Evolutionary conservation across 108 stramenopile species (phyloP).

Genomic region (Chaetoceros tenuissimus): DNA sequence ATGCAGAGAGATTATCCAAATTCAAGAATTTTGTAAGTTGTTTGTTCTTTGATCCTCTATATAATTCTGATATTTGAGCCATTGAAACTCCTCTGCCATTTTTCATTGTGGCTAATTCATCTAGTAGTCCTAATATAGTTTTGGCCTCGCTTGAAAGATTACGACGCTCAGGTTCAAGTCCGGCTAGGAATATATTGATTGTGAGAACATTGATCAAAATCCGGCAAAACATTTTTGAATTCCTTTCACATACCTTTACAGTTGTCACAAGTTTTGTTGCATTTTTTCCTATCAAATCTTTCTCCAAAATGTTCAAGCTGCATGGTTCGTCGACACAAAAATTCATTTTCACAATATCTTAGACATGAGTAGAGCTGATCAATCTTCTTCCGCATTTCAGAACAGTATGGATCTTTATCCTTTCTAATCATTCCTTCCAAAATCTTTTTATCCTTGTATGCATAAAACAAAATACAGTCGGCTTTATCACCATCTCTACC

Average conservation of each 20-base stretch:
- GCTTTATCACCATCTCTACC: conserved; percentile 90
- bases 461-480: conserved; percentile 92
- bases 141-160: conserved; percentile 55
- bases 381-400: conserved; percentile 59
- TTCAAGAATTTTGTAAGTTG: conserved; percentile 40
- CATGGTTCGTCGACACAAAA: conserved; percentile 81
- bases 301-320: conserved; percentile 91
- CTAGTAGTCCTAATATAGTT: conserved; percentile 43
- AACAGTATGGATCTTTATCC: conserved; percentile 25
- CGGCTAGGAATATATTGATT: too few relatives aligned
- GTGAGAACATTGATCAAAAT: too few relatives aligned
- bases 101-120: conserved; percentile 22
- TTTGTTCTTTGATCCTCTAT: conserved; percentile 66
- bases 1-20: conserved; percentile 21
- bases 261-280: conserved; percentile 84
- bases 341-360: conserved; percentile 77
- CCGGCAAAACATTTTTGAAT: too few relatives aligned
- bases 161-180: conserved; percentile 41
- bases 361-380: conserved; percentile 80
- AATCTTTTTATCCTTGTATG: conserved; percentile 80
- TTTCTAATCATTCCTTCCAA: conserved; percentile 84
- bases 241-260: too few relatives aligned
- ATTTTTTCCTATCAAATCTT: conserved; percentile 60
- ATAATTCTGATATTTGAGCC: conserved; percentile 61
- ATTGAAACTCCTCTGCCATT: conserved; percentile 53